A percentile compares a stretch with the other conserved stretches of the same genome.
Conservation (phyloP, 23 red algal species). For the Chondrus crispus region DNA sequence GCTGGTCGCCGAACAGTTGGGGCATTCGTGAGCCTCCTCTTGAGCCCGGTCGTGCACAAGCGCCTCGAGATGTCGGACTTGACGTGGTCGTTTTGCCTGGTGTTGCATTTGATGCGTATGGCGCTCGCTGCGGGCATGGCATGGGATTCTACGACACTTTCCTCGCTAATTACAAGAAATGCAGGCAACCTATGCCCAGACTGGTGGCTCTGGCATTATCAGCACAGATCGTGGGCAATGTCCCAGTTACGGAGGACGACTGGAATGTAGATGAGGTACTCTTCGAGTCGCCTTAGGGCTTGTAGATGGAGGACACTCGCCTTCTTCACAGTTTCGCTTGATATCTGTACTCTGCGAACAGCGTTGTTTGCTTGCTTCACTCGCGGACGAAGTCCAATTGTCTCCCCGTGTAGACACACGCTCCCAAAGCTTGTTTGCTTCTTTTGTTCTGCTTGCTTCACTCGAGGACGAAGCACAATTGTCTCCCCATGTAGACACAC, state of each 20-base stretch:
- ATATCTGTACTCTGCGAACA: too few species aligned
- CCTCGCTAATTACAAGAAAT: slow-evolving; percentile 13
- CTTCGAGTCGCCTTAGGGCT: too few species aligned
- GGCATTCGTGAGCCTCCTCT: slow-evolving; percentile 82
- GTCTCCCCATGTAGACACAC: too few species aligned
- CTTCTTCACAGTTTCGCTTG: too few species aligned
- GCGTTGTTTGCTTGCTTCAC: too few species aligned
- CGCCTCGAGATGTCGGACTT: slow-evolving; percentile 32
- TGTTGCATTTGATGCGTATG: slow-evolving; percentile 82
- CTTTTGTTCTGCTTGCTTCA: too few species aligned
- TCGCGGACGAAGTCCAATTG: too few species aligned
- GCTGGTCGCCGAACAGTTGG: slow-evolving; percentile 49
- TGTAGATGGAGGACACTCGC: too few species aligned
- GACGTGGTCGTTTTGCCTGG: slow-evolving; percentile 94
- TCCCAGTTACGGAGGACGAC: slow-evolving; percentile 51
- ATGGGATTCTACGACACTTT: slow-evolving; percentile 93
- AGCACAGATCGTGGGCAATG: slow-evolving; percentile 52
- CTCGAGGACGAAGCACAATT: too few species aligned
- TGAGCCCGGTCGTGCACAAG: slow-evolving; percentile 2
- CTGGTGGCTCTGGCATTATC: slow-evolving; percentile 39
- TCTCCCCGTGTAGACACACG: too few species aligned
- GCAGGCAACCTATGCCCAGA: slow-evolving; percentile 17
- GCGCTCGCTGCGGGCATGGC: slow-evolving; percentile 84
- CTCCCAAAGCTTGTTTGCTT: background rate
- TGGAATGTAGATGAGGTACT: slow-evolving; percentile 56